Conservation (phyloP, 1,139 yeast species). For the Arxiozyma slooffiae region DNA sequence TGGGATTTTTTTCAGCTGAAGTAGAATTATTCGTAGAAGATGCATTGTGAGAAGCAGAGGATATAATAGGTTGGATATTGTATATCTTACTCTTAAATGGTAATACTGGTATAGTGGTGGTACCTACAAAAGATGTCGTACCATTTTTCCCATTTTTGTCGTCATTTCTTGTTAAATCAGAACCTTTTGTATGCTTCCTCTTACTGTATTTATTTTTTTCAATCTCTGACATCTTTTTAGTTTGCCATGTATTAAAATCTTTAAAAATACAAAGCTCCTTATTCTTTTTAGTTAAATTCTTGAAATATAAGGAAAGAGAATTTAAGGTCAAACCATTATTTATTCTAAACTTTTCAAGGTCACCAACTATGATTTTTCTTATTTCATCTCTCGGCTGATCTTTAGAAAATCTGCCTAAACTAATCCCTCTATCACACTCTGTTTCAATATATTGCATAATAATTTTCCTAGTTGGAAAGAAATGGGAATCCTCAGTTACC, state of each 20-base stretch:
- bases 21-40: neutral
- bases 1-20: neutral
- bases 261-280: conserved; percentile 28
- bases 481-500: conserved; percentile 32
- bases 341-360: conserved; percentile 29
- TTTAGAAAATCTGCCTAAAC: conserved; percentile 26
- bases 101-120: neutral
- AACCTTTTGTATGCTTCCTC: conserved; percentile 15
- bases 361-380: conserved; percentile 28
- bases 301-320: conserved; percentile 28
- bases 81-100: neutral
- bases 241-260: conserved; percentile 26
- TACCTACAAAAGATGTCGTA: neutral
- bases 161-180: neutral
- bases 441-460: conserved; percentile 30
- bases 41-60: neutral
- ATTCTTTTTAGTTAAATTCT: conserved; percentile 25
- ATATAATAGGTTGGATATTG: neutral
- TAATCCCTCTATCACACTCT: conserved; percentile 27
- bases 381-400: conserved; percentile 26
- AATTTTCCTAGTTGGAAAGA: conserved; percentile 31
- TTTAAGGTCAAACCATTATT: conserved; percentile 29
- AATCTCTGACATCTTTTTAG: conserved; percentile 26
- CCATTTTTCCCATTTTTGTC: neutral
- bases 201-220: conserved; percentile 28